phyloP scores from a whole-genome alignment of 2,329 filamentous ascomycete species.

The Magnaporthiopsis poae region DNA sequence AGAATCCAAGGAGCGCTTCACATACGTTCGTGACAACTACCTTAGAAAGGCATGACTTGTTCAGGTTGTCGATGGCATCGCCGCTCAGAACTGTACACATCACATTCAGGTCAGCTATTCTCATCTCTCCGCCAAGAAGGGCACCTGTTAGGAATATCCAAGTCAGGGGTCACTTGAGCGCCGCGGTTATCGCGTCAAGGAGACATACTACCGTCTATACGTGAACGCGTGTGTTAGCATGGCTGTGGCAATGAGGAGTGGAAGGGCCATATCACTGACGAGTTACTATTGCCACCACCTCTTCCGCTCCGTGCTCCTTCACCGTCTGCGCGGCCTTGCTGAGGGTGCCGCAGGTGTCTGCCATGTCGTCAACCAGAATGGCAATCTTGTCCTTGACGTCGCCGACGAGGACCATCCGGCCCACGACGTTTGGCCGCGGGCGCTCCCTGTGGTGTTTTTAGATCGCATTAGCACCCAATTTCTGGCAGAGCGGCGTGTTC shows the following conservation, averaged over 20 bases:
- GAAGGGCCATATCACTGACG: not conserved
- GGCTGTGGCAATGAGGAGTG: not conserved
- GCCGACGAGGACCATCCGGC: conserved; percentile 87
- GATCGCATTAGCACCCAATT: not conserved
- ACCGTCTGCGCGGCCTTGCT: conserved; percentile 82
- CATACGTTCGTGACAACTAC: conserved; percentile 70
- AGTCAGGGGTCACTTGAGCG: not conserved
- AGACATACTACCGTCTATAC: conserved; percentile 9
- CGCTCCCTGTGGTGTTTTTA: conserved; percentile 50
- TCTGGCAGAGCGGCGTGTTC: not conserved
- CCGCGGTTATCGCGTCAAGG: conserved; percentile 11
- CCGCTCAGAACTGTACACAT: conserved; percentile 66
- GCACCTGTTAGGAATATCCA: not conserved
- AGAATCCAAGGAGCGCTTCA: not conserved
- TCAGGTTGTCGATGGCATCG: conserved; percentile 77
- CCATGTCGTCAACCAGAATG: conserved; percentile 53
- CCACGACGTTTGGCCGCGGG: conserved; percentile 69
- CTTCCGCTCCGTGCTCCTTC: conserved; percentile 72
- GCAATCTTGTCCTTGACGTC: conserved; percentile 84
- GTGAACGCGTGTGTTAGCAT: not conserved
- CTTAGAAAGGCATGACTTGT: conserved; percentile 63
- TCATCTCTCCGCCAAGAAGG: not conserved
- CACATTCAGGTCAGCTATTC: conserved; percentile 33
- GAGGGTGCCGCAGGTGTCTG: conserved; percentile 34
- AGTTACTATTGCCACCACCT: conserved; percentile 90